Evolutionary conservation across 225 moss, liverwort and hornwort species (phyloP).

Genomic region (Bryum argenteum): DNA sequence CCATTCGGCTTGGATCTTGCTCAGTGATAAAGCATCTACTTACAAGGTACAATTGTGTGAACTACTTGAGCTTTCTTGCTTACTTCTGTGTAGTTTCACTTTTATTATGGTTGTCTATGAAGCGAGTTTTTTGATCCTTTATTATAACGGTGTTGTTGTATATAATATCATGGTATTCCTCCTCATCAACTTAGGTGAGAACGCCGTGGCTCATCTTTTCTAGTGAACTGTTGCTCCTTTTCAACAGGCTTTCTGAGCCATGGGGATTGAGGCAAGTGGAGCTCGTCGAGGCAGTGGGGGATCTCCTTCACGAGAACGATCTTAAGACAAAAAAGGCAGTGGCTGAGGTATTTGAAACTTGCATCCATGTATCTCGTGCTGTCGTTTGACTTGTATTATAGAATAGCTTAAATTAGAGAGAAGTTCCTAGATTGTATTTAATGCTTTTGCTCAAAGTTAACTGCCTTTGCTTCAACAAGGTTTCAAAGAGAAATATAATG

Average conservation of each 20-base stretch:
- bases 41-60: conserved; percentile 60
- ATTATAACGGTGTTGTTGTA: conserved; percentile 9
- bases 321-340: conserved; percentile 84
- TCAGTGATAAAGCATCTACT: conserved; percentile 89
- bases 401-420: conserved; percentile 8
- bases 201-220: conserved; percentile 11
- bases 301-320: conserved; percentile 74
- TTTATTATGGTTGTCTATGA: conserved; percentile 2
- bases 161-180: neutral
- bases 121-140: conserved; percentile 14
- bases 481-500: conserved; percentile 6
- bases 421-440: neutral
- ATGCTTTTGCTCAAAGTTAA: neutral
- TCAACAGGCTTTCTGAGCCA: conserved; percentile 70
- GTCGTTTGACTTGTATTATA: conserved; percentile 13
- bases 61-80: conserved; percentile 14
- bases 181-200: conserved; percentile 6
- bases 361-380: conserved; percentile 20
- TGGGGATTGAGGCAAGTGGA: conserved; percentile 71
- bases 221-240: conserved; percentile 17
- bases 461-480: neutral
- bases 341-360: conserved; percentile 66
- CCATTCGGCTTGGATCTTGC: conserved; percentile 83
- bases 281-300: conserved; percentile 76
- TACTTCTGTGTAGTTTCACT: conserved; percentile 21